Base-by-base conservation (phyloP, 352 stramenopile genomes). In the Phytopythium vexans region DNA sequence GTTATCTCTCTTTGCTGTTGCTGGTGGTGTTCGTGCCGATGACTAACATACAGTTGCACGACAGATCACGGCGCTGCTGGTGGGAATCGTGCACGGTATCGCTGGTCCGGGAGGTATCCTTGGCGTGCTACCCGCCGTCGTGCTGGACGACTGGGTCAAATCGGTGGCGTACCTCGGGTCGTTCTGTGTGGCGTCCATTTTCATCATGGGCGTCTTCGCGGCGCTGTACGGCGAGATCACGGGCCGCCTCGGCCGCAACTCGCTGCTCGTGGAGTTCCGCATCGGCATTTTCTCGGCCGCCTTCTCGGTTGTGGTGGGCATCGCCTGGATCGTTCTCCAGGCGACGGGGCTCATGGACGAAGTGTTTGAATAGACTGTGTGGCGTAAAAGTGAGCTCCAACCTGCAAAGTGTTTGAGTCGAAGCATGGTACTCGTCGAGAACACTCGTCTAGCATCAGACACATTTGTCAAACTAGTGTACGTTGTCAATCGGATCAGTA, bases 171-270 rank as follows among this genome's bases (percentile, higher is more conserved):
- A 97, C 64, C 62, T 97, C 1, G 74, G 61, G 3, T 89, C 80
- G 7, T 97, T 97, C 68, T 97, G 88, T 41, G 34, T 89, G n/a
- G 73, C 77, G 4, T 92, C 73, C n/a, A 96, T 91, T 33, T 63
- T 96, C 10, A 92, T 93, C 40, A 97, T 97, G 91, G 91, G 88
- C 40, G 68, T 80, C 4, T 97, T 97, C 72, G 86, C 91, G 8
- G 73, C 77, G 10, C 59, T 91, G 4, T 97, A 96, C 56, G 88
- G 91, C 34, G 81, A 87, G 46, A 41, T 76, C 48, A 92, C 81
- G 12, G 72, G 72, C 21, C 76, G 74, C 34, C 49, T 87, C 49
- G 68, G 72, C 31, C 68, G 76, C 41, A 72, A 78, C 40, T 89
- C 82, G 49, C 27, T 69, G 15, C 44, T 74, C 10, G 58, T 89